A percentile compares a stretch with the other conserved stretches of the same genome.
Evolutionary conservation across 2,329 filamentous ascomycete genomes (phyloP).

Genomic region (Penicillium psychrosexuale): DNA sequence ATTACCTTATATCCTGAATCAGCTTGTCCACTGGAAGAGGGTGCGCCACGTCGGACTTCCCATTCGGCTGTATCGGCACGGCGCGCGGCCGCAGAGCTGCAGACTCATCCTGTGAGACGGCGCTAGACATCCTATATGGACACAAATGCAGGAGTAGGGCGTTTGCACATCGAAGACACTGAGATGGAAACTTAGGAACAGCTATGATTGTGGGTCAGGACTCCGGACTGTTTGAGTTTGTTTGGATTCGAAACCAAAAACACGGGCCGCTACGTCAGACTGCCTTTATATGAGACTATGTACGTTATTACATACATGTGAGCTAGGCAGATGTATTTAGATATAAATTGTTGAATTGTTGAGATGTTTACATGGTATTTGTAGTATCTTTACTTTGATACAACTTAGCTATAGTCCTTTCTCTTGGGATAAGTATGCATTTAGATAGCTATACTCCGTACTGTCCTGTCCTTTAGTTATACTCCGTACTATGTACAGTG

Average conservation of each 20-base stretch:
- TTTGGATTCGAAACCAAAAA: constrained; percentile 3
- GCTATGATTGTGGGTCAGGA: background rate
- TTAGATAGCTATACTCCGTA: background rate
- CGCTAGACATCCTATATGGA: constrained; percentile 30
- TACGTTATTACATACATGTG: background rate
- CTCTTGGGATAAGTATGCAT: background rate
- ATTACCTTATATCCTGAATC: constrained; percentile 38
- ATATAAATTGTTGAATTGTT: constrained; percentile 1
- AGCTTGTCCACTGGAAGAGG: constrained; percentile 29
- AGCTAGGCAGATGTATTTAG: constrained; percentile 1
- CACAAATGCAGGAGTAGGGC: constrained; percentile 8
- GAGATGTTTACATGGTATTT: background rate
- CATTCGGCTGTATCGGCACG: constrained; percentile 25
- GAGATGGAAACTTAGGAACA: background rate
- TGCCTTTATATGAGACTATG: background rate
- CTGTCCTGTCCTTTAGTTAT: no score
- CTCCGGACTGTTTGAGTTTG: background rate
- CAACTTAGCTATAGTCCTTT: background rate
- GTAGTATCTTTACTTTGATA: no score
- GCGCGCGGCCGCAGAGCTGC: constrained; percentile 35
- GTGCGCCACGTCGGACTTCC: constrained; percentile 22
- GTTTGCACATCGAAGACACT: constrained; percentile 18
- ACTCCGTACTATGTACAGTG: no score
- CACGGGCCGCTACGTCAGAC: constrained; percentile 6
- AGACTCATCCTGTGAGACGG: constrained; percentile 27